Conservation (phyloP, 306 rosid species). For the Pterocarpus macrocarpus region DNA sequence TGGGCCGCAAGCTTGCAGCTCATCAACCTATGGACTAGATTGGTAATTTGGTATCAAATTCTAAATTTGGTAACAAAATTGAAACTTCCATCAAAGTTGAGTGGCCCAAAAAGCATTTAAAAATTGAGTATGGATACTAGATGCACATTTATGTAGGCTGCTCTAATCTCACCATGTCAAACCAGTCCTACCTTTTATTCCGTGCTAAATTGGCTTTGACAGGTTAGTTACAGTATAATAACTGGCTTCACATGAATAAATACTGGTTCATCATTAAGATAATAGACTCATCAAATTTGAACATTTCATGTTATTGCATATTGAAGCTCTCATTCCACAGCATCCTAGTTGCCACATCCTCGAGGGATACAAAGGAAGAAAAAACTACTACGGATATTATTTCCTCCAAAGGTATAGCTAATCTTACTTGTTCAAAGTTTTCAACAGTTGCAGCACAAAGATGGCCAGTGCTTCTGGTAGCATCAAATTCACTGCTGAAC, state of each 20-base stretch:
- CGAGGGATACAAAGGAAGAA: slow-evolving; percentile 20
- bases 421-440: slow-evolving; percentile 83
- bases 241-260: slow-evolving; percentile 6
- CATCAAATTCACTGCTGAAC: slow-evolving; percentile 73
- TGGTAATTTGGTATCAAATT: not conserved
- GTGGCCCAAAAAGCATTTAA: slow-evolving; percentile 2
- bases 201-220: slow-evolving; percentile 25
- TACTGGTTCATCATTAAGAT: slow-evolving; percentile 10
- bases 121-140: not conserved
- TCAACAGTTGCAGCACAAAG: slow-evolving; percentile 81
- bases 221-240: slow-evolving; percentile 16
- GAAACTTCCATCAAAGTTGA: slow-evolving; percentile 25
- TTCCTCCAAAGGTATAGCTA: slow-evolving; percentile 26
- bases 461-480: slow-evolving; percentile 87
- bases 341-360: slow-evolving; percentile 27
- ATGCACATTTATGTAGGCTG: not conserved
- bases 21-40: not conserved
- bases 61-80: not conserved
- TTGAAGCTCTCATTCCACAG: slow-evolving; percentile 25
- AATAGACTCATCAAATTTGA: slow-evolving; percentile 33
- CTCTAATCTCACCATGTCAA: slow-evolving; percentile 5
- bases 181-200: slow-evolving; percentile 12
- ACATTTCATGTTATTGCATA: slow-evolving; percentile 28
- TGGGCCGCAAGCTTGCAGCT: slow-evolving; percentile 10
- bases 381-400: not conserved